Percentiles rank a stretch among this genome's conserved stretches.
Conservation (phyloP, 768 basidiomycete genomes). For the Cyathus striatus region DNA sequence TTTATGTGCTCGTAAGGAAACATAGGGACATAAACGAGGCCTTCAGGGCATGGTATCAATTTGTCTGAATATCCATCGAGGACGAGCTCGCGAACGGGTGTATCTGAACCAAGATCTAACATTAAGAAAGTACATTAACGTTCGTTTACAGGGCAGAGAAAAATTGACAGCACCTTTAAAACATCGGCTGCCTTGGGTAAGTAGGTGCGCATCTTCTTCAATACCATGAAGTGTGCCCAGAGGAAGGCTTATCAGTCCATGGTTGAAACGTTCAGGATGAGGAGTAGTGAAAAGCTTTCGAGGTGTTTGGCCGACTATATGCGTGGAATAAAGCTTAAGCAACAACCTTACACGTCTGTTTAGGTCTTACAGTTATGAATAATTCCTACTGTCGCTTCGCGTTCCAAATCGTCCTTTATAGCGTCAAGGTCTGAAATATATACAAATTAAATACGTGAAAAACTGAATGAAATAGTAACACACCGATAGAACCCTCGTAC, state of each 20-base stretch:
- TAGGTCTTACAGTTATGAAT: conserved; percentile 82
- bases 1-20: conserved; percentile 65
- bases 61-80: conserved; percentile 56
- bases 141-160: not conserved
- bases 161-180: conserved; percentile 42
- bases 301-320: conserved; percentile 85
- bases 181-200: conserved; percentile 51
- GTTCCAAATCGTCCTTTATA: conserved; percentile 82
- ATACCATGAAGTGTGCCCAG: conserved; percentile 69
- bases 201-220: conserved; percentile 75
- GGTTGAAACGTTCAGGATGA: conserved; percentile 72
- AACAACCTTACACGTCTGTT: too few species aligned
- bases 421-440: conserved; percentile 64
- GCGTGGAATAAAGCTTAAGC: not conserved
- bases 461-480: conserved; percentile 3
- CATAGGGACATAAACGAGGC: conserved; percentile 51
- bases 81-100: conserved; percentile 44
- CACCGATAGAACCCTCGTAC: conserved; percentile 86
- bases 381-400: conserved; percentile 90
- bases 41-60: conserved; percentile 58
- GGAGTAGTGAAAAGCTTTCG: conserved; percentile 73
- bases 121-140: conserved; percentile 1
- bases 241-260: conserved; percentile 71
- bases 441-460: not conserved
- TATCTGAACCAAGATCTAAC: conserved; percentile 47